Evolutionary conservation across 1,284 basidiomycete species (phyloP), one percentile per base, ranked within the genome.

Genomic region (Puccinia novopanici): DNA sequence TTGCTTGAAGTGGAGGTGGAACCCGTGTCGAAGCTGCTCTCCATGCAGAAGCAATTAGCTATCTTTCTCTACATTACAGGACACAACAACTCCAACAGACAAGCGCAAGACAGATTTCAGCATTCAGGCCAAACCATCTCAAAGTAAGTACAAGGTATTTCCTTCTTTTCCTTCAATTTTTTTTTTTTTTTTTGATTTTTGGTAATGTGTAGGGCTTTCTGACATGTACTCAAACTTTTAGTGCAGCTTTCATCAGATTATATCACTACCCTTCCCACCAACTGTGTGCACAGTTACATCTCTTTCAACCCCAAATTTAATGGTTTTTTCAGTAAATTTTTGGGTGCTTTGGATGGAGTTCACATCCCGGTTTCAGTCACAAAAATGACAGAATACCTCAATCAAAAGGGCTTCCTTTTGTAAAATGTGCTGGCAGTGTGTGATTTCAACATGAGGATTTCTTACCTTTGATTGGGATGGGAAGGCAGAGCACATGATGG

Each of bases 261-360:
- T 45, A 8, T 45, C 45, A n/a, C n/a, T n/a, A 45, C 15, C 15
- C 45, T 15, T 15, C 45, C 45, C 15, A 8, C 45, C 6, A 6
- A 45, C 15, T 6, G 15, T 8, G 8, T 6, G 8, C 6, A 6
- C 45, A 6, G 15, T 45, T 15, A 45, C 45, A 45, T 45, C 6
- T 6, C 45, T 8, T 15, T 8, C 6, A 45, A 9, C 78, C 74
- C 61, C 54, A 37, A 72, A 55, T 67, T 86, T 59, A 86, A 76
- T 76, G 87, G 86, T 22, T 88, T 84, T 73, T 87, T 88, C 81
- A 81, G 83, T 27, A 82, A 85, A 82, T 85, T 84, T 10, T 61
- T 88, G 65, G 86, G 87, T 42, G 87, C 87, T 27, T 84, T 88
- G 30, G 87, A 88, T 84, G 86, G 87, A 0, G 86, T 84, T 13